phyloP scores from a whole-genome alignment of 176 grass and related monocot genomes.

The Tillandsia fasciculata region DNA sequence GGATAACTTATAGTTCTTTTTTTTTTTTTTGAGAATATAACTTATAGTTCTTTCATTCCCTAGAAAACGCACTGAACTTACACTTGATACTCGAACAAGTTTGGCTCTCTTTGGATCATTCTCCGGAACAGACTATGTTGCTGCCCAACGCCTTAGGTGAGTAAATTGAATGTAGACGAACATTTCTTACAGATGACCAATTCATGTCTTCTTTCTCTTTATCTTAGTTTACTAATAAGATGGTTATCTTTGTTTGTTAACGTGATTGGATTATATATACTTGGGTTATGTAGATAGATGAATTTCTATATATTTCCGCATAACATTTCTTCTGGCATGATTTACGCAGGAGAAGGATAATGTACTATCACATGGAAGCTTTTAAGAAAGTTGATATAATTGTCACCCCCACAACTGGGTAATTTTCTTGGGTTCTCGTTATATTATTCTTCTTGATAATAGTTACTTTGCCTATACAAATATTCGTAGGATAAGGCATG shows the following conservation, averaged over 20 bases:
- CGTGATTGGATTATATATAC: neutral
- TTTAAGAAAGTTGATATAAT: conserved; percentile 98
- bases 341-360: conserved; percentile 81
- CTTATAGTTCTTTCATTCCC: neutral
- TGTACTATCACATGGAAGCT: conserved; percentile 93
- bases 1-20: neutral
- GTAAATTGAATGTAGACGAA: conserved; percentile 23
- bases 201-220: conserved; percentile 3
- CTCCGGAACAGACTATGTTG: conserved; percentile 79
- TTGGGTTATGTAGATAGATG: neutral
- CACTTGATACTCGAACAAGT: conserved; percentile 69
- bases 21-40: no score
- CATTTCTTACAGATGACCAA: neutral
- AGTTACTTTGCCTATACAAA: neutral
- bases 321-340: neutral
- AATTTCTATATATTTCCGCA: neutral
- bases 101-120: conserved; percentile 87
- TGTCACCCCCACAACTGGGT: conserved; percentile 93
- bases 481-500: neutral
- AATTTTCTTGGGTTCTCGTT: neutral
- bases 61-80: conserved; percentile 60
- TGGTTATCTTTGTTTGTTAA: neutral
- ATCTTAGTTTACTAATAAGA: neutral
- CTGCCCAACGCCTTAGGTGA: conserved; percentile 78
- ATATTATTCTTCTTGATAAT: neutral